Percentiles rank a stretch among this genome's conserved stretches.
Conservation (phyloP, 805 yeast species). For the Saturnispora galanensis region DNA sequence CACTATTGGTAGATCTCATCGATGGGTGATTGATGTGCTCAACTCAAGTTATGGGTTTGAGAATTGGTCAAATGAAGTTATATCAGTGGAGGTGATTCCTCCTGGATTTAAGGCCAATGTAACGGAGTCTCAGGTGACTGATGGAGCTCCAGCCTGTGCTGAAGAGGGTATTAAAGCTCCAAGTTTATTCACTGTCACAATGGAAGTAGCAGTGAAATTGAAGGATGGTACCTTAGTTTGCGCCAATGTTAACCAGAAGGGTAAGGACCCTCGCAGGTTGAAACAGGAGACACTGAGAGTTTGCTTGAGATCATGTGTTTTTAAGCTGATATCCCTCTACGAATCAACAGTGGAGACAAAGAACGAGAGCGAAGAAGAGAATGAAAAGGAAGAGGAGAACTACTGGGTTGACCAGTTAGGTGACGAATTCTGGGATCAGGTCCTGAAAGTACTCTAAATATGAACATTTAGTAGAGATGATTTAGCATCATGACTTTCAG, state of each 20-base stretch:
- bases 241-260: background rate
- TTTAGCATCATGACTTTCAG: too few relatives aligned
- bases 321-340: conserved; percentile 3
- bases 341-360: conserved; percentile 2
- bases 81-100: background rate
- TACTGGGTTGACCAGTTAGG: too few relatives aligned
- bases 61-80: conserved; percentile 33
- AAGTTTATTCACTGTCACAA: background rate
- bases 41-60: conserved; percentile 42
- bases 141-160: background rate
- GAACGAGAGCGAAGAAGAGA: background rate
- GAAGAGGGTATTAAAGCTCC: background rate
- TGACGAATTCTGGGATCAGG: too few relatives aligned
- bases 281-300: conserved; percentile 1
- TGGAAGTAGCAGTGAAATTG: background rate
- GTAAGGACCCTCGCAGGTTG: background rate
- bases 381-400: background rate
- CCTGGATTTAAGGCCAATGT: too few relatives aligned
- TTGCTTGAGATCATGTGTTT: background rate
- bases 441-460: too few relatives aligned
- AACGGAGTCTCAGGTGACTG: too few relatives aligned
- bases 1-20: background rate
- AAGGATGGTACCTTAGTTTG: conserved; percentile 3
- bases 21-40: conserved; percentile 6
- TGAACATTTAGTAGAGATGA: too few relatives aligned